Percentiles rank a stretch among this genome's conserved stretches.
Evolutionary conservation across 164 flowering plant species (phyloP).

Genomic region (Buxus sempervirens): DNA sequence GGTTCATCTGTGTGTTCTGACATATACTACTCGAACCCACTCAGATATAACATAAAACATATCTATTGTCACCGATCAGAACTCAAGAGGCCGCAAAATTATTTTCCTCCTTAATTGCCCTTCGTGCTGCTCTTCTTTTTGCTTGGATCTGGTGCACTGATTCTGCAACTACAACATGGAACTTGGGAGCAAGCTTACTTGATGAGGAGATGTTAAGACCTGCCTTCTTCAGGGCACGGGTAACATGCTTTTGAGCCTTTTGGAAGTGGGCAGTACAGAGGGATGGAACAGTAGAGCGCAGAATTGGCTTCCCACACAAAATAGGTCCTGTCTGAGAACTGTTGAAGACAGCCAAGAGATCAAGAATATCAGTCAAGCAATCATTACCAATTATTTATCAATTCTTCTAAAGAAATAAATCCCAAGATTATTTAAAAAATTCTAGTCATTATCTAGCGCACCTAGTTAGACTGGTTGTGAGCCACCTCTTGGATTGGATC

Average conservation of each 20-base stretch:
- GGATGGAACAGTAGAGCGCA: constrained; percentile 54
- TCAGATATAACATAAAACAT: not conserved
- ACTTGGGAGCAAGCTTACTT: constrained; percentile 63
- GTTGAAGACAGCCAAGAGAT: constrained; percentile 13
- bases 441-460: too few species aligned
- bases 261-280: constrained; percentile 58
- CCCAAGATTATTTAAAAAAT: too few species aligned
- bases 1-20: not conserved
- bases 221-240: constrained; percentile 62
- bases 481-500: too few species aligned
- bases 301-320: constrained; percentile 61
- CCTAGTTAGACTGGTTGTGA: too few species aligned
- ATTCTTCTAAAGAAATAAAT: too few species aligned
- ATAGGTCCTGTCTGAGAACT: constrained; percentile 56
- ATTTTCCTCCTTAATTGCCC: constrained; percentile 34
- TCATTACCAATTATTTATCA: not conserved
- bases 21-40: not conserved
- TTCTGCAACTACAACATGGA: constrained; percentile 69
- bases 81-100: constrained; percentile 8
- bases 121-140: constrained; percentile 49
- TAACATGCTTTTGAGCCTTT: constrained; percentile 50
- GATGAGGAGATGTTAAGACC: constrained; percentile 63
- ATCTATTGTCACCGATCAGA: not conserved
- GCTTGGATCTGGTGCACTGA: constrained; percentile 65
- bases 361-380: not conserved